Conservation (phyloP, 306 rosid species). For the Vigna reflexopilosa region DNA sequence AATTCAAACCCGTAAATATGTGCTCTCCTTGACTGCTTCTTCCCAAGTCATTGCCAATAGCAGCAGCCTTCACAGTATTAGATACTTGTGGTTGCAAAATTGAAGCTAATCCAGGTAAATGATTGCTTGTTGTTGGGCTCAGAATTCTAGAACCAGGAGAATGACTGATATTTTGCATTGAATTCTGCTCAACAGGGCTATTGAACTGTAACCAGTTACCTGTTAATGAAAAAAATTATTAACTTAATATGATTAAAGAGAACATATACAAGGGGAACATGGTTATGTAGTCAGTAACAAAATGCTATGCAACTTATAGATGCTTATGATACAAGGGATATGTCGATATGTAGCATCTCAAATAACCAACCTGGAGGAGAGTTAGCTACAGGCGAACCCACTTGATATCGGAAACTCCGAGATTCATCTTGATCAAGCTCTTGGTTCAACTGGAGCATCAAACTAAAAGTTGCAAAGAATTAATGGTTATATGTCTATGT, state of each 20-base stretch:
- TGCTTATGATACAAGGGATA: constrained; percentile 22
- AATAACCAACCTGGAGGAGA: constrained; percentile 92
- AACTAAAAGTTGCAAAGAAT: constrained; percentile 52
- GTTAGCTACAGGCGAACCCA: constrained; percentile 85
- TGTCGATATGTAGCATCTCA: constrained; percentile 28
- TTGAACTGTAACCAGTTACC: constrained; percentile 89
- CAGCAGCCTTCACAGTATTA: constrained; percentile 69
- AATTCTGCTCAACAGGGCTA: constrained; percentile 85
- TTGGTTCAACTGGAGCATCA: constrained; percentile 93
- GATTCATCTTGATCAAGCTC: constrained; percentile 95
- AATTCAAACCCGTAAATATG: constrained; percentile 47
- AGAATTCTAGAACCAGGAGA: constrained; percentile 81
- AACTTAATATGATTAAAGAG: constrained; percentile 34
- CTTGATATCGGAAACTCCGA: constrained; percentile 76
- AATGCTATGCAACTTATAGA: constrained; percentile 23
- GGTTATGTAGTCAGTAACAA: constrained; percentile 3
- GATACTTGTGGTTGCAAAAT: constrained; percentile 83
- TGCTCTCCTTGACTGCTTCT: constrained; percentile 63
- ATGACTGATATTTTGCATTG: constrained; percentile 65
- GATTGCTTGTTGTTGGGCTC: constrained; percentile 78
- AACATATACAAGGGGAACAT: constrained; percentile 39
- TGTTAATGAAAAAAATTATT: constrained; percentile 37
- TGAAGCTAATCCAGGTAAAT: constrained; percentile 89
- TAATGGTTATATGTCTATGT: constrained; percentile 32
- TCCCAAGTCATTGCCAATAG: constrained; percentile 84